Base-by-base conservation (phyloP, 73 alveolate genomes). In the Urostyla sp. region DNA sequence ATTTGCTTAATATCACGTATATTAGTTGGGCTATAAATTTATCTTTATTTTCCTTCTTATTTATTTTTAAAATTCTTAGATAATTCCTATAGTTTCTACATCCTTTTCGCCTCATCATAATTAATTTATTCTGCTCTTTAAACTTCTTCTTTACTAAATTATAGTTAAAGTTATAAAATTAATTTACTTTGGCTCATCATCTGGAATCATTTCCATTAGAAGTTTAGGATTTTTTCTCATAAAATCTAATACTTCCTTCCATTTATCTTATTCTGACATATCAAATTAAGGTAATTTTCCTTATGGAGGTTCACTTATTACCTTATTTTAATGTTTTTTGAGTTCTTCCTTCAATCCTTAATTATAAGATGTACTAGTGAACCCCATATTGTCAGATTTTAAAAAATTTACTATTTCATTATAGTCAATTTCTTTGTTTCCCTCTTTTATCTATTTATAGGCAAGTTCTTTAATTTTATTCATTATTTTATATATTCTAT, bases 171-270 rank as follows among this genome's bases (percentile, higher is more conserved):
- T 16, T 40, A 40, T 40, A 11, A 11, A 40, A 16, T 40, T 40
- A 40, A 11, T 40, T 16, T 40, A 10, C 20, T 10, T 16, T 40
- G 10, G 10, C 16, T 40, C 52, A 20, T 21, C 37, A 31, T 69
- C 83, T 16, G 85, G 85, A 11, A 73, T 40, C 85, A 73, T 73
- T 52, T 73, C 36, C 73, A 73, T 24, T 4, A 73, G 50, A 30
- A 73, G 59, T 35, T 73, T 73, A 6, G 85, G 85, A 38, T 73
- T 73, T 36, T 73, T 73, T 45, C 85, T 49, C 85, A 73, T 73
- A 23, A 73, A 73, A 30, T 50, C 74, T 24, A 73, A 20, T 4
- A 51, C 74, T 51, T 73, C 24, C 26, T 16, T 37, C 85, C 85
- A 73, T 28, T 44, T 10, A 24, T 46, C 51, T 16, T 69, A 34